Evolutionary conservation across 2,329 filamentous ascomycete species (phyloP), one percentile per base, ranked within the genome.

Genomic region (Parastagonospora avenae): DNA sequence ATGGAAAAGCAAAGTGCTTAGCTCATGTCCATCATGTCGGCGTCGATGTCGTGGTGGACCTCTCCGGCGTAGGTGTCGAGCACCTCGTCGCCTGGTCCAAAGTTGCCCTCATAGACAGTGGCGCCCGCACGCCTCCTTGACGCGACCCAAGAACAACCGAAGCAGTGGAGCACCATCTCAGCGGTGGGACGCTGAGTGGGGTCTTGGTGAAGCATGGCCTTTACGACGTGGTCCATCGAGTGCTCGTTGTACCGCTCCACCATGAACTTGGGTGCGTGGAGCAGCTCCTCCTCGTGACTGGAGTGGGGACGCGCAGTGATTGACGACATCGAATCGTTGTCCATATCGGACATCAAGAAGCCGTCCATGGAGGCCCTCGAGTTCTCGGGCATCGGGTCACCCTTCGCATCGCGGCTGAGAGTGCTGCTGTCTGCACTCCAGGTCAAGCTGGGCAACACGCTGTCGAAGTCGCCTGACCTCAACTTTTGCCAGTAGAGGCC

Each of bases 31-130:
- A 85, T 83, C 82, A 87, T 87, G 70, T 87, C 85, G 39, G 82
- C 79, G 14, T 57, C 46, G 14, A 55, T 48, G 30, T 55, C 49
- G 37, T 62, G 52, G 15, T 58, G 54, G 15, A 57, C 50, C 37
- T 74, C 64, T 7, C 82, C 79, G 61, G 80, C 79, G 77, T 59
- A 61, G 35, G 63, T 66, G 45, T 60, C 61, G 47, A 86, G 76
- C 15, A 86, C 78, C 55, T 86, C 82, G 57, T 87, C 87, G 19
- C 82, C 82, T 29, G 93, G 93, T 4, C 94, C 94, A 89, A 92
- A 99, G 71, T 91, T 94, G 56, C 94, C 94, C 76, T 99, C 94
- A 64, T 90, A 99, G 46, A 99, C 87, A 0, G 92, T 97, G n/a
- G 94, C 94, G 38, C 92, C 90, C 9, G 92, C 90, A 48, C 89